phyloP scores from a whole-genome alignment of 2,329 filamentous ascomycete species.

The Blastomyces emzantsi region DNA sequence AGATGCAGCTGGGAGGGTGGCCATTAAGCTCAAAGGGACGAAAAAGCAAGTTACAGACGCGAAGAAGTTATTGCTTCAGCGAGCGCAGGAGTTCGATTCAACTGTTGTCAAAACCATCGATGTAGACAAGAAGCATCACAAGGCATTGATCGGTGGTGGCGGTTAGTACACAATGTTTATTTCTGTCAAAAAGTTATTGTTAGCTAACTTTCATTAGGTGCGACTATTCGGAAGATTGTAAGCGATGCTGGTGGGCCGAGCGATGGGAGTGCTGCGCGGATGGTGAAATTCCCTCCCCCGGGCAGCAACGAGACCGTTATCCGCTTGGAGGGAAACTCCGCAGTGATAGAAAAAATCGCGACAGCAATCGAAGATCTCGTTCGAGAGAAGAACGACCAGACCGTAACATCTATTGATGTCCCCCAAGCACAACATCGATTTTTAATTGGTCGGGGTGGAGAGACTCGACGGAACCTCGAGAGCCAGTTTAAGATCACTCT shows the following conservation, averaged over 20 bases:
- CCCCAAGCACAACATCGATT: slow-evolving; percentile 82
- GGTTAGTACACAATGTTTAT: slow-evolving; percentile 51
- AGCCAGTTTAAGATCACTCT: slow-evolving; percentile 75
- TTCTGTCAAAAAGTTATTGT: background rate
- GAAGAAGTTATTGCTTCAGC: slow-evolving; percentile 81
- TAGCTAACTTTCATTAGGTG: slow-evolving; percentile 50
- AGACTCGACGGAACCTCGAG: slow-evolving; percentile 77
- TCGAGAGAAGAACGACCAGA: slow-evolving; percentile 71
- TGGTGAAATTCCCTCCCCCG: slow-evolving; percentile 89
- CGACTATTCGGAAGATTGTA: slow-evolving; percentile 79
- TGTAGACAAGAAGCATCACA: slow-evolving; percentile 91
- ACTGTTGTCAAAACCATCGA: slow-evolving; percentile 78
- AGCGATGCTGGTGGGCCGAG: slow-evolving; percentile 80
- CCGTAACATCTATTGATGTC: slow-evolving; percentile 69
- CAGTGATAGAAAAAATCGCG: slow-evolving; percentile 82
- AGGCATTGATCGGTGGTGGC: slow-evolving; percentile 75
- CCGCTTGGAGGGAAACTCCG: slow-evolving; percentile 74
- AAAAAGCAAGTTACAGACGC: slow-evolving; percentile 85
- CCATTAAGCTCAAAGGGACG: slow-evolving; percentile 87
- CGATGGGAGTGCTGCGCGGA: slow-evolving; percentile 74
- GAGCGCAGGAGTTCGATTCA: slow-evolving; percentile 77
- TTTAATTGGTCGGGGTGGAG: slow-evolving; percentile 85
- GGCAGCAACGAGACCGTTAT: slow-evolving; percentile 75
- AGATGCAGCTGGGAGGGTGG: slow-evolving; percentile 58
- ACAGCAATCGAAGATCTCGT: slow-evolving; percentile 74